Percentiles rank a stretch among this genome's conserved stretches.
phyloP scores from a whole-genome alignment of 495 filamentous ascomycete species.

The Pyronema domesticum region DNA sequence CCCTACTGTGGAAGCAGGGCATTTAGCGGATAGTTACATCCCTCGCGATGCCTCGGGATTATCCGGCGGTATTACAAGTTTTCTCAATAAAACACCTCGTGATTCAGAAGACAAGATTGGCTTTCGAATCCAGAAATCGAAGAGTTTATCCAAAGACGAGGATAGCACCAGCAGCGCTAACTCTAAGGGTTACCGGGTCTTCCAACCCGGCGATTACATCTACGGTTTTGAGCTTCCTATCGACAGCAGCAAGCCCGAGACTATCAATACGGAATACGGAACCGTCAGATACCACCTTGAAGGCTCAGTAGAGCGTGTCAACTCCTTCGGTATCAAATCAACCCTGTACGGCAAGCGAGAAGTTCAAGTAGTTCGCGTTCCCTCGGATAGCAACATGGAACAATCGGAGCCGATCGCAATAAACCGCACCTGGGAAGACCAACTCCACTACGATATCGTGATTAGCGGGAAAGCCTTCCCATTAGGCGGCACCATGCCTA shows the following conservation, averaged over 20 bases:
- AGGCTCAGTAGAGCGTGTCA: constrained; percentile 70
- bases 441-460: constrained; percentile 95
- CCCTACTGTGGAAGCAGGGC: constrained; percentile 38
- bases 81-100: constrained; percentile 24
- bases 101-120: constrained; percentile 12
- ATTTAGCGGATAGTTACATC: constrained; percentile 41
- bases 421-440: constrained; percentile 92
- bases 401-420: constrained; percentile 94
- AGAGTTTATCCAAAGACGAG: constrained; percentile 76
- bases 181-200: constrained; percentile 77
- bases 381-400: constrained; percentile 80
- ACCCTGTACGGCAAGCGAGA: constrained; percentile 76
- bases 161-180: constrained; percentile 32
- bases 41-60: not conserved
- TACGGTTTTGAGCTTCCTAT: constrained; percentile 92
- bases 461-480: constrained; percentile 98
- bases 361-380: constrained; percentile 69
- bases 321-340: constrained; percentile 56
- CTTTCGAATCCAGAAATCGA: constrained; percentile 47
- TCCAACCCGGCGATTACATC: constrained; percentile 76
- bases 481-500: constrained; percentile 77
- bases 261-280: constrained; percentile 75
- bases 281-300: constrained; percentile 81
- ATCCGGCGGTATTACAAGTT: constrained; percentile 23
- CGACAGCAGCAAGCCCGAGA: constrained; percentile 81